phyloP scores from a whole-genome alignment of 192 early-diverging fungal genomes.

The Obelidium mucronatum region DNA sequence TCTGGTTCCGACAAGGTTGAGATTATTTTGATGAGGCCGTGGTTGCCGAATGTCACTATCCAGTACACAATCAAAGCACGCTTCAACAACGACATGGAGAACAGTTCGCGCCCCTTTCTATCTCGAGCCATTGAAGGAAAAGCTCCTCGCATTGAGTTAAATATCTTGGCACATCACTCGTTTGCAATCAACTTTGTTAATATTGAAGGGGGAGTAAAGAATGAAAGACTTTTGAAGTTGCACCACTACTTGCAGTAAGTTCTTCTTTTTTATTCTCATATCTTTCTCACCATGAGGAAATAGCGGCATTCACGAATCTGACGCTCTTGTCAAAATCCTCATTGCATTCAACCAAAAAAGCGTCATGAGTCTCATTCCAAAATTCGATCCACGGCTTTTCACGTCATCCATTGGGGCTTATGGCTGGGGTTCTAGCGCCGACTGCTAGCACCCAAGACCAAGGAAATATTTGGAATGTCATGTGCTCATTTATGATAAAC shows the following conservation, averaged over 20 bases:
- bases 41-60: constrained; percentile 58
- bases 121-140: constrained; percentile 30
- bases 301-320: constrained; percentile 49
- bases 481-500: constrained; percentile 45
- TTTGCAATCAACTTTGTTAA: constrained; percentile 61
- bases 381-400: constrained; percentile 40
- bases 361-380: constrained; percentile 42
- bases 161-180: constrained; percentile 55
- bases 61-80: constrained; percentile 58
- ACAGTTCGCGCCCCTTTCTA: not conserved
- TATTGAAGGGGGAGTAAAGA: constrained; percentile 40
- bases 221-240: constrained; percentile 49
- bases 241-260: constrained; percentile 41
- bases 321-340: constrained; percentile 50
- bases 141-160: constrained; percentile 52
- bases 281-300: constrained; percentile 2
- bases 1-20: constrained; percentile 40
- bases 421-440: constrained; percentile 23
- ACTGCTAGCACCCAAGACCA: constrained; percentile 18
- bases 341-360: constrained; percentile 45
- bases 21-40: constrained; percentile 52
- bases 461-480: constrained; percentile 48
- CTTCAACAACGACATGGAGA: constrained; percentile 19
- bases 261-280: not conserved
- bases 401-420: not conserved